Percentiles rank a stretch among this genome's conserved stretches.
Evolutionary conservation across 768 basidiomycete genomes (phyloP).

Genomic region (Leucosporidium scottii): DNA sequence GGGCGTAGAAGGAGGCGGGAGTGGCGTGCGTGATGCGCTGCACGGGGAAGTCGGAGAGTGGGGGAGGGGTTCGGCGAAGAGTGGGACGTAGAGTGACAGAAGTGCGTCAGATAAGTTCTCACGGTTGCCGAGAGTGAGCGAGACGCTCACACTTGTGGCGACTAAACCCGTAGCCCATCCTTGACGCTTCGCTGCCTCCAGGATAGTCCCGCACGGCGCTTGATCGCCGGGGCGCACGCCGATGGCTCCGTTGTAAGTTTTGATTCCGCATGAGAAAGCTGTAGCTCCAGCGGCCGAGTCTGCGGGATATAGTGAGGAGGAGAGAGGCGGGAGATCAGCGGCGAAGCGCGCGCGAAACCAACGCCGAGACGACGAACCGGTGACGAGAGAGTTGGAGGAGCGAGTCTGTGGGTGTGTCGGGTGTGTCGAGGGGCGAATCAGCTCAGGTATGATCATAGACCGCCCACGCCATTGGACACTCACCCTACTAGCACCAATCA

Average conservation of each 20-base stretch:
- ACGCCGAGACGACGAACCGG: constrained; percentile 8
- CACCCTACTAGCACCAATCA: not conserved
- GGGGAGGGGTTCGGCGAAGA: not conserved
- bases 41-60: not conserved
- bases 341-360: not conserved
- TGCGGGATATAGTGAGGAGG: not conserved
- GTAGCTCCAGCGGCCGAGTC: constrained; percentile 40
- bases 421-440: too few relatives aligned
- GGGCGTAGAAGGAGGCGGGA: constrained; percentile 37
- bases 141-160: constrained; percentile 20
- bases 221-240: constrained; percentile 20
- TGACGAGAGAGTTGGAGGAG: constrained; percentile 27
- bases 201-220: constrained; percentile 35
- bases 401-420: too few relatives aligned
- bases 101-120: too few relatives aligned
- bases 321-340: too few relatives aligned
- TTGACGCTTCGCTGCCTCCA: constrained; percentile 37
- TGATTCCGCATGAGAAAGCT: constrained; percentile 37
- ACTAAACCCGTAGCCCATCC: constrained; percentile 36
- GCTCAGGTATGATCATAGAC: too few relatives aligned
- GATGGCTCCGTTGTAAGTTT: constrained; percentile 39
- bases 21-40: constrained; percentile 35
- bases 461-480: not conserved
- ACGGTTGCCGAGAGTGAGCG: too few relatives aligned
- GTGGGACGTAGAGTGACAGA: too few relatives aligned